Evolutionary conservation across 2,329 filamentous ascomycete species (phyloP).

Genomic region (Alternaria sp.): DNA sequence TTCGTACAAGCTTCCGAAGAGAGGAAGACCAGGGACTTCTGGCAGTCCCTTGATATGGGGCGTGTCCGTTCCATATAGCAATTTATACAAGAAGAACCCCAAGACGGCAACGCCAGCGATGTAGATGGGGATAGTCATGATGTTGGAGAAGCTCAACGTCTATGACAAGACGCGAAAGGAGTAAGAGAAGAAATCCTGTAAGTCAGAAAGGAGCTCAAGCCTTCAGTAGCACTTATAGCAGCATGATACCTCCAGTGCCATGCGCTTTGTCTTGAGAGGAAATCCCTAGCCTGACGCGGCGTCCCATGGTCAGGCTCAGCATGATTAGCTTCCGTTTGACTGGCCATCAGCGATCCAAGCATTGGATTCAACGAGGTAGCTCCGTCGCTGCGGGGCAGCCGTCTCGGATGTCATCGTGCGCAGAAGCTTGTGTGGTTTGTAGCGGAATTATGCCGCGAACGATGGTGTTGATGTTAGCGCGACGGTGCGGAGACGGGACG

Average conservation of each 20-base stretch:
- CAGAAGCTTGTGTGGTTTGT: conserved; percentile 2
- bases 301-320: conserved; percentile 14
- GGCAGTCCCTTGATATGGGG: conserved; percentile 60
- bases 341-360: conserved; percentile 6
- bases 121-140: conserved; percentile 53
- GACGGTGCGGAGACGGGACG: conserved; percentile 20
- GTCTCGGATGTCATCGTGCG: background rate
- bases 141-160: conserved; percentile 5
- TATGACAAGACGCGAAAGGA: background rate
- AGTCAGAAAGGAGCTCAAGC: background rate
- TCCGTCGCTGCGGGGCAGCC: conserved; percentile 11
- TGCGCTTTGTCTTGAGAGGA: background rate
- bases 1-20: conserved; percentile 58
- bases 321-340: conserved; percentile 14
- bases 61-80: conserved; percentile 57
- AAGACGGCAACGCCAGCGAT: conserved; percentile 53
- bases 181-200: background rate
- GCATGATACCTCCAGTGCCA: background rate
- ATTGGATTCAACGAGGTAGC: background rate
- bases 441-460: conserved; percentile 28
- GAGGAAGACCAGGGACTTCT: conserved; percentile 57
- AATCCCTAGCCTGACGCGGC: background rate
- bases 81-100: conserved; percentile 50
- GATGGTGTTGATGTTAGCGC: conserved; percentile 13
- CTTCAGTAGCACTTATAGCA: conserved; percentile 18